Conservation (phyloP, 768 basidiomycete species). For the Pulveroboletus sp. region DNA sequence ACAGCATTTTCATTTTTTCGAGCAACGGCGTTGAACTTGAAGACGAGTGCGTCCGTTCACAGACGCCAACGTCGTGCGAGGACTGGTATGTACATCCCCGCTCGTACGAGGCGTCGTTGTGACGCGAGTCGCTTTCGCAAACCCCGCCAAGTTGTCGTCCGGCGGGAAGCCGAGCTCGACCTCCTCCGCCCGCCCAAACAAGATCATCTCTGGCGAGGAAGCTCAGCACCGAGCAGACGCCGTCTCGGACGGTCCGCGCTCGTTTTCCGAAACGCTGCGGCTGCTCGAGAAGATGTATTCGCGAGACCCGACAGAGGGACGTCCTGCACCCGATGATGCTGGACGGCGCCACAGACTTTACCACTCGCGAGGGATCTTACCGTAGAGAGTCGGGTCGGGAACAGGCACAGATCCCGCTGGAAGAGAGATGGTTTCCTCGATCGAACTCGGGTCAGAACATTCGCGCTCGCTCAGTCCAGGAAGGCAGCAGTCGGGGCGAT, state of each 20-base stretch:
- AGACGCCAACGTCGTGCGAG: slow-evolving; percentile 34
- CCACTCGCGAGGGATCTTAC: too few relatives aligned
- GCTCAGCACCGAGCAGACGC: slow-evolving; percentile 28
- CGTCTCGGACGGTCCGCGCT: slow-evolving; percentile 33
- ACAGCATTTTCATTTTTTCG: too few relatives aligned
- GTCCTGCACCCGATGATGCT: slow-evolving; percentile 41
- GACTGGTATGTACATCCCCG: too few relatives aligned
- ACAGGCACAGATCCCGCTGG: slow-evolving; percentile 24
- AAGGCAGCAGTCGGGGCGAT: slow-evolving; percentile 43
- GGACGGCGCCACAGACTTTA: slow-evolving; percentile 51
- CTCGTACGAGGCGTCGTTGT: slow-evolving; percentile 47
- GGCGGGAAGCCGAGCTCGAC: slow-evolving; percentile 34
- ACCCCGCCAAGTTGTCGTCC: too few relatives aligned
- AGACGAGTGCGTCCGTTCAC: slow-evolving; percentile 24
- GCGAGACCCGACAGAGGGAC: slow-evolving; percentile 33
- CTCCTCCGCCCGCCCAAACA: slow-evolving; percentile 31
- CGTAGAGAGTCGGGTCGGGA: neutral
- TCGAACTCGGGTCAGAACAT: slow-evolving; percentile 34
- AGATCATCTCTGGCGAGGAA: slow-evolving; percentile 40
- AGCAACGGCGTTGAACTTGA: too few relatives aligned
- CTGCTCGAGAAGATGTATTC: slow-evolving; percentile 42
- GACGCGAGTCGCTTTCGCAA: too few relatives aligned
- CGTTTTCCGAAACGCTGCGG: slow-evolving; percentile 41
- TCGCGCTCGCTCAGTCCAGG: slow-evolving; percentile 31
- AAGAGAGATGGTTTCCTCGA: slow-evolving; percentile 38